These are phyloP conservation scores for Isoetes engelmannii DNA, from an alignment of 83 land plant species.

Conservation along the genomic window DNA sequence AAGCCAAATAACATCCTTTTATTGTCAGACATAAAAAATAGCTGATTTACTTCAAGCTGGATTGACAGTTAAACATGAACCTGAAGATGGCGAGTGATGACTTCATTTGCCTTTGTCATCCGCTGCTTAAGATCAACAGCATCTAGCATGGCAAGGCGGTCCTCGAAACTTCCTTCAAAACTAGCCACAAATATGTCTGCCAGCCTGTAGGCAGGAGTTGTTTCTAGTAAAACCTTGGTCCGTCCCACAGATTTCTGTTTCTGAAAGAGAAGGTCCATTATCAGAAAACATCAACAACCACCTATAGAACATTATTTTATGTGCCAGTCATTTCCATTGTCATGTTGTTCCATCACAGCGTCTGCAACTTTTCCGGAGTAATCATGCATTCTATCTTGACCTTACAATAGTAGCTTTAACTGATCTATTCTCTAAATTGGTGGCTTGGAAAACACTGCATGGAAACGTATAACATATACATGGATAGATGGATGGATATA, in stretches of 20 bases:
- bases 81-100: conserved; percentile 88
- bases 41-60: not conserved
- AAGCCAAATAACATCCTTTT: not conserved
- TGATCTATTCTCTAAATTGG: not conserved
- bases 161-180: conserved; percentile 93
- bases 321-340: not conserved
- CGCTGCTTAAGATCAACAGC: conserved; percentile 85
- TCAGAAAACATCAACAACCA: not conserved
- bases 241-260: conserved; percentile 82
- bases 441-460: too few relatives aligned
- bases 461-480: too few relatives aligned
- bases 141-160: conserved; percentile 84
- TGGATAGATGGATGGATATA: too few relatives aligned
- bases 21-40: too few relatives aligned
- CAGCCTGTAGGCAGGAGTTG: conserved; percentile 77
- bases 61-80: conserved; percentile 24
- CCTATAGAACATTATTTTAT: not conserved
- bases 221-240: conserved; percentile 77
- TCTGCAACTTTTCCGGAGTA: too few relatives aligned
- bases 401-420: not conserved
- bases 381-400: too few relatives aligned
- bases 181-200: conserved; percentile 98
- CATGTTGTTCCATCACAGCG: too few relatives aligned
- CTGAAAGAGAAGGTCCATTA: conserved; percentile 27
- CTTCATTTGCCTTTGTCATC: conserved; percentile 74